These are phyloP conservation scores for Phytomonas francai DNA, from an alignment of 208 protist genomes.

Conservation along the genomic window DNA sequence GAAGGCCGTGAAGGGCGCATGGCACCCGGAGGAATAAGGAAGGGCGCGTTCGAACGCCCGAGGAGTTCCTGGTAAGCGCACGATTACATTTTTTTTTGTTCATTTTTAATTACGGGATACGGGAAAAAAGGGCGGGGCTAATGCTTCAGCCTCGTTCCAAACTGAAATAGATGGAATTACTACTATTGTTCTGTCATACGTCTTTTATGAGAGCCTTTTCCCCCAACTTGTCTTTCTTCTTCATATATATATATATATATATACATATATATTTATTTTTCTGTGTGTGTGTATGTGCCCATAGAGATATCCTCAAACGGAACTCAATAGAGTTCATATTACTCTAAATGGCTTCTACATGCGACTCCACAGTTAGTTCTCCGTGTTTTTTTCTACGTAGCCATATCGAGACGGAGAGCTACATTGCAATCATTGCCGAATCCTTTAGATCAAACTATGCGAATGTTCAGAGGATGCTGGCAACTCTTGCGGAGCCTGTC, in stretches of 20 bases:
- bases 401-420: conserved; percentile 31
- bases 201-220: neutral
- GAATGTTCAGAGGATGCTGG: conserved; percentile 32
- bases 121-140: neutral
- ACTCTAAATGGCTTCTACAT: neutral
- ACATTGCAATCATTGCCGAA: conserved; percentile 58
- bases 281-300: neutral
- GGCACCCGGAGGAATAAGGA: conserved; percentile 82
- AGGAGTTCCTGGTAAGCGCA: conserved; percentile 3
- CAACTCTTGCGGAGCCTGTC: conserved; percentile 91
- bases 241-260: conserved; percentile 2
- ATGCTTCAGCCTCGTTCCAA: neutral
- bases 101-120: conserved; percentile 7
- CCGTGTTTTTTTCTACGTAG: conserved; percentile 69
- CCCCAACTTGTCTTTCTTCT: neutral
- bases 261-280: conserved; percentile 1
- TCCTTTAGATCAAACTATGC: conserved; percentile 57
- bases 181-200: neutral
- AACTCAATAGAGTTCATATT: conserved; percentile 4
- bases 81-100: conserved; percentile 10
- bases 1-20: conserved; percentile 81
- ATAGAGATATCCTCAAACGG: conserved; percentile 5
- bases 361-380: neutral
- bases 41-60: neutral
- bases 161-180: neutral